phyloP scores from a whole-genome alignment of 345 rosid species.

The Barbarea vulgaris region DNA sequence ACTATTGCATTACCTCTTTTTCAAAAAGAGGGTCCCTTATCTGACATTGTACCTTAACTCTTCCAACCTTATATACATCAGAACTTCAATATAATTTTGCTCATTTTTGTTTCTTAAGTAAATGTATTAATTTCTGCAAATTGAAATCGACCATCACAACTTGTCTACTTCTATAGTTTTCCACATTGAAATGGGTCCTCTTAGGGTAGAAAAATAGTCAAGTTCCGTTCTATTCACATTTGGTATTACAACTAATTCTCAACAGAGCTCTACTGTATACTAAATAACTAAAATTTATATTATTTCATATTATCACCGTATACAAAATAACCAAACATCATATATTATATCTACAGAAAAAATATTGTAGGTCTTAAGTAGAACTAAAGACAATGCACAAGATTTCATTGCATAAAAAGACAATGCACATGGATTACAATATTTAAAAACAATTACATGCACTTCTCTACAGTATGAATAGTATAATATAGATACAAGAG shows the following conservation, averaged over 20 bases:
- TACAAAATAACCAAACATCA: background rate
- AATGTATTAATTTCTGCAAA: background rate
- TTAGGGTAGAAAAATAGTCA: constrained; percentile 7
- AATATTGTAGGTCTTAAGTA: background rate
- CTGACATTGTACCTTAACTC: constrained; percentile 13
- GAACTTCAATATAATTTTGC: background rate
- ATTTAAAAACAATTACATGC: background rate
- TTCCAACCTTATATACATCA: background rate
- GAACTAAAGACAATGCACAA: constrained; percentile 1
- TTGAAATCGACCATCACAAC: constrained; percentile 18
- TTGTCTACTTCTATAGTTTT: constrained; percentile 6
- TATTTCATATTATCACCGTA: background rate
- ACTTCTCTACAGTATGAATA: background rate
- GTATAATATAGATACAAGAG: too few species aligned
- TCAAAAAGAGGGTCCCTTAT: constrained; percentile 2
- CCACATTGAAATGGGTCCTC: constrained; percentile 15
- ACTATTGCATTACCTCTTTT: constrained; percentile 21
- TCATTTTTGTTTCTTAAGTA: constrained; percentile 2
- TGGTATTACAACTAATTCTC: background rate
- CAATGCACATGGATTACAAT: constrained; percentile 12
- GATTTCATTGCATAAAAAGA: constrained; percentile 2
- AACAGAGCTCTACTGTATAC: background rate
- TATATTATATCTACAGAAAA: background rate
- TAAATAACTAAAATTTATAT: background rate
- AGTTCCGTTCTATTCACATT: constrained; percentile 14